Conservation (phyloP, 2,329 filamentous ascomycete genomes). For the Alternaria metachromatica region DNA sequence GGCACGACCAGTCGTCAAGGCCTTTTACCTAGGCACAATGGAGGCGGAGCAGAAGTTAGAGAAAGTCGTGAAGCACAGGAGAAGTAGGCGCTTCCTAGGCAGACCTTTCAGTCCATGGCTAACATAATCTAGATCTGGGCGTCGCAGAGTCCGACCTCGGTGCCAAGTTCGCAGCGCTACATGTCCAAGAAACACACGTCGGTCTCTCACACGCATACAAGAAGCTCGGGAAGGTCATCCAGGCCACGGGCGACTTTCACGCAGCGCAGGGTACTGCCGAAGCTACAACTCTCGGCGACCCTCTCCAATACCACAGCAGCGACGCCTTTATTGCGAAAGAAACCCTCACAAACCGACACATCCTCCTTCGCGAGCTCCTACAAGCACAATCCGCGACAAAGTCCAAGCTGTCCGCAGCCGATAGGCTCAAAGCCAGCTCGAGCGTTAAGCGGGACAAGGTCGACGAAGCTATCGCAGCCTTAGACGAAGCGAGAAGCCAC, state of each 20-base stretch:
- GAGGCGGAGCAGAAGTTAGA: slow-evolving; percentile 98
- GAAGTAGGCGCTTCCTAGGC: slow-evolving; percentile 66
- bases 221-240: slow-evolving; percentile 92
- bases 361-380: slow-evolving; percentile 88
- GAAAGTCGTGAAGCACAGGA: slow-evolving; percentile 86
- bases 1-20: slow-evolving; percentile 88
- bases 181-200: slow-evolving; percentile 86
- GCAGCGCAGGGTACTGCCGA: slow-evolving; percentile 96
- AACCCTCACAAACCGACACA: slow-evolving; percentile 95
- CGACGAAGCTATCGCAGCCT: slow-evolving; percentile 89
- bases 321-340: slow-evolving; percentile 99
- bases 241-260: slow-evolving; percentile 93
- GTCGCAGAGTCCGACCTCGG: slow-evolving; percentile 93
- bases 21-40: slow-evolving; percentile 95
- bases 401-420: slow-evolving; percentile 82
- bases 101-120: slow-evolving; percentile 6
- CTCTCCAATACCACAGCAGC: slow-evolving; percentile 91
- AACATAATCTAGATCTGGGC: slow-evolving; percentile 72
- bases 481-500: slow-evolving; percentile 84
- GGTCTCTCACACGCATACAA: slow-evolving; percentile 90
- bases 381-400: slow-evolving; percentile 88
- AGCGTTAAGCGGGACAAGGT: slow-evolving; percentile 94
- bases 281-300: slow-evolving; percentile 91
- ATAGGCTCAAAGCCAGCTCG: slow-evolving; percentile 84
- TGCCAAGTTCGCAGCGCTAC: slow-evolving; percentile 84